phyloP scores from a whole-genome alignment of 305 asterid species.

The Galium porrigens region DNA sequence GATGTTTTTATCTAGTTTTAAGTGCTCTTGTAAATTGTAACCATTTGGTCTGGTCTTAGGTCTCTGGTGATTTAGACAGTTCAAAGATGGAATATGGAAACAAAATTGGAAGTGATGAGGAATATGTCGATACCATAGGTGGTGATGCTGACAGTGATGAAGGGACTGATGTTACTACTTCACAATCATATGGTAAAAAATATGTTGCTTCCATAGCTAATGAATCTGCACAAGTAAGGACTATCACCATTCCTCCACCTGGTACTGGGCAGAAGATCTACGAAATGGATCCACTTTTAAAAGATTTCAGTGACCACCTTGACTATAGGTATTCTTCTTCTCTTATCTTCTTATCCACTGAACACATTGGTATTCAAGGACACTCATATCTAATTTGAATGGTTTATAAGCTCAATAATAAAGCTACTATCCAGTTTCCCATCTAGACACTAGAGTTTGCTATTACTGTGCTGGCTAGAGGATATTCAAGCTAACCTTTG shows the following conservation, averaged over 20 bases:
- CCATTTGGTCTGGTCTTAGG: constrained; percentile 21
- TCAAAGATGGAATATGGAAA: constrained; percentile 25
- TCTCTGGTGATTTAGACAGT: constrained; percentile 34
- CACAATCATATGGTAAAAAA: constrained; percentile 25
- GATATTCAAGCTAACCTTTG: neutral
- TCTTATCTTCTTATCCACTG: constrained; percentile 6
- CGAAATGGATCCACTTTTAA: constrained; percentile 78
- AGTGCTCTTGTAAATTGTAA: neutral
- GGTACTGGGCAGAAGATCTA: constrained; percentile 75
- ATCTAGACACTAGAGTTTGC: neutral
- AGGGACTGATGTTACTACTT: constrained; percentile 27
- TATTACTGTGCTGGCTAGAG: neutral
- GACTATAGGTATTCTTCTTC: constrained; percentile 51
- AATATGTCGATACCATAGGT: constrained; percentile 24
- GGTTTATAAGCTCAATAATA: neutral
- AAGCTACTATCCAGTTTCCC: neutral
- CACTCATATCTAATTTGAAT: neutral
- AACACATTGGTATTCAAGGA: neutral
- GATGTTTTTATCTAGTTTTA: neutral
- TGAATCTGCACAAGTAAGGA: constrained; percentile 45
- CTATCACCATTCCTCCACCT: constrained; percentile 57
- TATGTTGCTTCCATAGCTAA: constrained; percentile 26
- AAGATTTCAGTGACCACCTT: constrained; percentile 53
- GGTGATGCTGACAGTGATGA: constrained; percentile 21
- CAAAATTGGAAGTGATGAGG: constrained; percentile 25